phyloP scores from a whole-genome alignment of 352 stramenopile genomes.

The Globisporangium echinulatum region DNA sequence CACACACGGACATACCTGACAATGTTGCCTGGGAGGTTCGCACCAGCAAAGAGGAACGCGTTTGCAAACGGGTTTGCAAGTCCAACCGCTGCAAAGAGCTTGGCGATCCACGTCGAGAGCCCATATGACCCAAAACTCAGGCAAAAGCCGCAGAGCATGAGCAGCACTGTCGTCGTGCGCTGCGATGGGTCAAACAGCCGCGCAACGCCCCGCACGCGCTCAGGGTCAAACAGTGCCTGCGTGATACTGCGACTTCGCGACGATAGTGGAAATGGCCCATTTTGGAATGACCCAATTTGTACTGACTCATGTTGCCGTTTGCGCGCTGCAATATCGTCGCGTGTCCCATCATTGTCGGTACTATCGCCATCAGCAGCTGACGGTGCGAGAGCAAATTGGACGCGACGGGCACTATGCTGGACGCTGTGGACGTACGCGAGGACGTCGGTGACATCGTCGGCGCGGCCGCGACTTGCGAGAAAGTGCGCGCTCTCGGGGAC shows the following conservation, averaged over 20 bases:
- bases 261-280: neutral
- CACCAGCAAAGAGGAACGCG: conserved; percentile 88
- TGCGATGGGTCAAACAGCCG: conserved; percentile 47
- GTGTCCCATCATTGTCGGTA: no score
- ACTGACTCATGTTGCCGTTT: neutral
- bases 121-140: conserved; percentile 90
- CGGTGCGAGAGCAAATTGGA: conserved; percentile 62
- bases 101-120: conserved; percentile 92
- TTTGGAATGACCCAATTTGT: no score
- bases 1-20: conserved; percentile 37
- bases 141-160: conserved; percentile 66
- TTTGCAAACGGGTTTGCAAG: conserved; percentile 90
- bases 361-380: no score
- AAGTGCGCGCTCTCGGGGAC: conserved; percentile 84
- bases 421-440: conserved; percentile 57
- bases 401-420: conserved; percentile 34
- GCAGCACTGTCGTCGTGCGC: conserved; percentile 37
- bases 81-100: conserved; percentile 83
- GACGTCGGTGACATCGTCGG: conserved; percentile 39
- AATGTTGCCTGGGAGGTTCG: conserved; percentile 89
- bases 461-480: conserved; percentile 58
- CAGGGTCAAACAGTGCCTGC: conserved; percentile 56
- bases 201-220: conserved; percentile 36
- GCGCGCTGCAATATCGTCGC: conserved; percentile 7
- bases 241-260: conserved; percentile 29